phyloP scores from a whole-genome alignment of 2,329 filamentous ascomycete species.

The Teratosphaeria zuluensis region DNA sequence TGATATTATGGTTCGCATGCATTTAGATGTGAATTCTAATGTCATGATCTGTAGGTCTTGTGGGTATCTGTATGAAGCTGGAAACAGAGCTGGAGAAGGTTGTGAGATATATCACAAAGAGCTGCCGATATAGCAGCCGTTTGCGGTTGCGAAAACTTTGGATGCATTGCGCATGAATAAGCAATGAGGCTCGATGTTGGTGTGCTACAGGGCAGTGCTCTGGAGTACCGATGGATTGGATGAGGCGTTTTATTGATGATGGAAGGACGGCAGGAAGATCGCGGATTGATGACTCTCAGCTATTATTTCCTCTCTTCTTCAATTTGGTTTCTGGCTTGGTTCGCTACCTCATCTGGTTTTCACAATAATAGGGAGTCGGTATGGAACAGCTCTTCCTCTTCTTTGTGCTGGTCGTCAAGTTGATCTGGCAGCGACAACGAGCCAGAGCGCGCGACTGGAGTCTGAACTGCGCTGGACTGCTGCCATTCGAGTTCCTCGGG shows the following conservation, averaged over 20 bases:
- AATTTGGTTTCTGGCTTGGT: background rate
- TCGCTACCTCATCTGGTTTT: background rate
- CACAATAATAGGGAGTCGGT: no score
- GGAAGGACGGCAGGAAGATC: background rate
- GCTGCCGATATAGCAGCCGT: no score
- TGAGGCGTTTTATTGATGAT: background rate
- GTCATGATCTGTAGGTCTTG: no score
- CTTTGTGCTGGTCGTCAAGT: background rate
- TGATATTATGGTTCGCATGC: no score
- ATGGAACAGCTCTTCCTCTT: background rate
- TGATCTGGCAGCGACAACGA: background rate
- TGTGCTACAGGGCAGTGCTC: background rate
- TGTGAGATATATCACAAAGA: no score
- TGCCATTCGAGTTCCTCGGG: background rate
- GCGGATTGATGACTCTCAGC: background rate
- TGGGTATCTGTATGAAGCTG: no score
- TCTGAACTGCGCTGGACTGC: background rate
- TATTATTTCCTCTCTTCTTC: background rate
- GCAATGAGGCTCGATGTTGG: background rate
- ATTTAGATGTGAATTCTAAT: no score
- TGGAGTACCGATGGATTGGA: background rate
- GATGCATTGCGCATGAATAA: background rate
- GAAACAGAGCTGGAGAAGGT: no score
- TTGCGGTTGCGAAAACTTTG: no score
- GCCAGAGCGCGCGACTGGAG: background rate